phyloP scores from a whole-genome alignment of 2,329 filamentous ascomycete genomes.

The Hypoxylon rubiginosum region DNA sequence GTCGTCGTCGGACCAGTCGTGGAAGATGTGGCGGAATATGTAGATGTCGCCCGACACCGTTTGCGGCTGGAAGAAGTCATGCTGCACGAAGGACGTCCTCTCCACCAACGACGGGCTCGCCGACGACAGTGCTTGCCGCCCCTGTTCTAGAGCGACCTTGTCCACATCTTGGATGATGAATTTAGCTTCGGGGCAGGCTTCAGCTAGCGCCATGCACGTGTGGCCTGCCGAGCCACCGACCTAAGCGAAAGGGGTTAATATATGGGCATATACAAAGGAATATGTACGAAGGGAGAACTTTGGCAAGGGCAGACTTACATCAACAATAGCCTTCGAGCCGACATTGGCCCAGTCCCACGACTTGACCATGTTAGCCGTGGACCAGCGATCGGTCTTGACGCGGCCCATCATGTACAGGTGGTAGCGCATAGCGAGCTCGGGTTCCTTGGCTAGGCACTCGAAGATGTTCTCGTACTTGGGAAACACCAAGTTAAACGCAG shows the following conservation, averaged over 20 bases:
- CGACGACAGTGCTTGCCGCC: conserved; percentile 1
- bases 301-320: background rate
- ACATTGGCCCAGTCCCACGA: conserved; percentile 8
- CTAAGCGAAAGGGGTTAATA: background rate
- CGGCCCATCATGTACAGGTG: conserved; percentile 5
- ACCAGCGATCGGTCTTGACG: conserved; percentile 4
- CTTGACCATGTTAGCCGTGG: background rate
- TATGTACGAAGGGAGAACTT: background rate
- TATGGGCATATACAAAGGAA: background rate
- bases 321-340: conserved; percentile 1
- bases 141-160: background rate
- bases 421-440: background rate
- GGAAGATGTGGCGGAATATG: conserved; percentile 29
- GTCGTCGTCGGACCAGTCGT: conserved; percentile 26
- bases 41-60: conserved; percentile 23
- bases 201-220: conserved; percentile 5
- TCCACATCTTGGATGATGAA: conserved; percentile 10
- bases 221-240: conserved; percentile 6
- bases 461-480: conserved; percentile 5
- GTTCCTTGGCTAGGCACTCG: conserved; percentile 2
- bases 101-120: conserved; percentile 1
- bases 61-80: conserved; percentile 32
- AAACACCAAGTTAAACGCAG: conserved; percentile 2
- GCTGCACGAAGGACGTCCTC: background rate
- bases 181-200: conserved; percentile 1